Evolutionary conservation across 106 monocot genomes (phyloP).

Genomic region (Ottelia alismoides): DNA sequence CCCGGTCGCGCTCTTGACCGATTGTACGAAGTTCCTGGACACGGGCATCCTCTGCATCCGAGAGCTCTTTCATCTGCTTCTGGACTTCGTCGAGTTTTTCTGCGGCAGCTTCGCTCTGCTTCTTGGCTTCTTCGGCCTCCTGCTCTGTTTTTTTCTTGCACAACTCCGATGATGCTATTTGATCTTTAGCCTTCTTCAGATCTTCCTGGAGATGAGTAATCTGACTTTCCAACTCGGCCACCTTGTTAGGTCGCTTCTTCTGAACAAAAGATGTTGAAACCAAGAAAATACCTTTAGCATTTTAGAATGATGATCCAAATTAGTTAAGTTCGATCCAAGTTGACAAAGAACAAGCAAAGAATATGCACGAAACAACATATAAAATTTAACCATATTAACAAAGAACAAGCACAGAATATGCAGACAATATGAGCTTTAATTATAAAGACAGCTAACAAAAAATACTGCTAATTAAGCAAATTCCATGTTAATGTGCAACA

Average conservation of each 20-base stretch:
- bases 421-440: no score
- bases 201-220: constrained; percentile 51
- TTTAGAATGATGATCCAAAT: no score
- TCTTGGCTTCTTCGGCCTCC: constrained; percentile 59
- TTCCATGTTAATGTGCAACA: no score
- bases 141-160: constrained; percentile 25
- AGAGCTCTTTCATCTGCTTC: constrained; percentile 39
- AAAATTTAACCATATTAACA: no score
- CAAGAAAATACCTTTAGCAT: no score
- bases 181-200: constrained; percentile 53
- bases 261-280: no score
- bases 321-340: no score
- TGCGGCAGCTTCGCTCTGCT: constrained; percentile 22
- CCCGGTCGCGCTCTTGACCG: constrained; percentile 40
- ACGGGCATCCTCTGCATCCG: constrained; percentile 42
- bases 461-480: no score
- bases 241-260: constrained; percentile 43
- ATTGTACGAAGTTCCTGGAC: constrained; percentile 43
- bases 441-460: no score
- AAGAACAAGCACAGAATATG: no score
- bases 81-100: constrained; percentile 41
- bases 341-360: no score
- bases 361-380: no score
- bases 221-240: constrained; percentile 45
- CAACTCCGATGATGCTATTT: constrained; percentile 37